phyloP scores from a whole-genome alignment of 1,284 basidiomycete genomes.

The Prillingera fragicola region DNA sequence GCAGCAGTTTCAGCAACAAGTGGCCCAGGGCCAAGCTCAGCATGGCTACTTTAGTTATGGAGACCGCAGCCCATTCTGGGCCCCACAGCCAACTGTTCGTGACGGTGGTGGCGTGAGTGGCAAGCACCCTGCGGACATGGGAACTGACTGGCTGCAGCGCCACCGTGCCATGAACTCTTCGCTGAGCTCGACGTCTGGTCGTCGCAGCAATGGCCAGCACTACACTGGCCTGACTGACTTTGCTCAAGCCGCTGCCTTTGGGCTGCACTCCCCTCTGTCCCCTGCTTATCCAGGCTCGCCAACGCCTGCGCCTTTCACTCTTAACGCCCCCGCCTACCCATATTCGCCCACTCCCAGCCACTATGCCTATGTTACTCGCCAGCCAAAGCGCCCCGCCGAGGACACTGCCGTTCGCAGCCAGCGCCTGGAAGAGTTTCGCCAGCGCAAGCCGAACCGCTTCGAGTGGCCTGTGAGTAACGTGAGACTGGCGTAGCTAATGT shows the following conservation, averaged over 20 bases:
- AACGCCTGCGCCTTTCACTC: conserved; percentile 40
- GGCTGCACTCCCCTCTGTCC: neutral
- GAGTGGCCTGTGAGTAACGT: conserved; percentile 59
- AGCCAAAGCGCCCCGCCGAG: conserved; percentile 4
- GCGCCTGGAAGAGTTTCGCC: conserved; percentile 76
- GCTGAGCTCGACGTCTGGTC: neutral
- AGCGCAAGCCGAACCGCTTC: conserved; percentile 70
- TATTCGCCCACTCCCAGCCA: conserved; percentile 8
- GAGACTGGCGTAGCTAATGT: neutral
- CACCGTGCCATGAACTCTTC: conserved; percentile 6
- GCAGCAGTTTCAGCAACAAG: conserved; percentile 8
- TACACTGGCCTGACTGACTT: neutral
- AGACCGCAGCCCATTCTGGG: conserved; percentile 6
- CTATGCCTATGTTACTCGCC: neutral
- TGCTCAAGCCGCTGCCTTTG: neutral
- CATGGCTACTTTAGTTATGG: conserved; percentile 2
- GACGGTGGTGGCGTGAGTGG: no score
- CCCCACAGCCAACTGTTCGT: neutral
- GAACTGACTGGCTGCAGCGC: conserved; percentile 1
- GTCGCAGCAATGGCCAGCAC: conserved; percentile 5
- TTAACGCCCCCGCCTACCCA: conserved; percentile 25
- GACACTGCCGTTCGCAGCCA: conserved; percentile 55
- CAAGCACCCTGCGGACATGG: no score
- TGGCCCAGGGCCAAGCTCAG: conserved; percentile 1
- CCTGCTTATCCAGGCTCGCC: conserved; percentile 1